Conservation (phyloP, 345 rosid species). For the Eucalyptus sideroxylon region DNA sequence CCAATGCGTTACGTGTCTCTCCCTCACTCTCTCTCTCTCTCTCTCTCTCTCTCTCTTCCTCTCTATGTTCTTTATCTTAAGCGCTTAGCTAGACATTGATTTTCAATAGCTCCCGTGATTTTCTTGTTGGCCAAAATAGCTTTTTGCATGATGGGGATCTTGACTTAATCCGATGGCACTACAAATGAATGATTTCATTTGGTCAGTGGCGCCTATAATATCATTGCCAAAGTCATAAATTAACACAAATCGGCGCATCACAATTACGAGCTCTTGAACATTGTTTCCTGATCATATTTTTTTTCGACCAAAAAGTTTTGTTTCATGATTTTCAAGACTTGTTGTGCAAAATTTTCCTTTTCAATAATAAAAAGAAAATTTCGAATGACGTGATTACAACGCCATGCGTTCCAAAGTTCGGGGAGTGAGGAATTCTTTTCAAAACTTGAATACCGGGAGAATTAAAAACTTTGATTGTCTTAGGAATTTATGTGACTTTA, state of each 20-base stretch:
- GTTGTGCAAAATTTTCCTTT: background rate
- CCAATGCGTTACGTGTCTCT: background rate
- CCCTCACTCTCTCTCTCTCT: background rate
- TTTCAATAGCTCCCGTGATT: background rate
- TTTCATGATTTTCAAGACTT: background rate
- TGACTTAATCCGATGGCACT: background rate
- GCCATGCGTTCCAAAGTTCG: background rate
- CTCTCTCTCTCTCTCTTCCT: background rate
- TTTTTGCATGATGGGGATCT: background rate
- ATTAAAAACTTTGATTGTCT: background rate
- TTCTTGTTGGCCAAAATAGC: background rate
- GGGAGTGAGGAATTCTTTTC: background rate
- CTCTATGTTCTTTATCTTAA: background rate
- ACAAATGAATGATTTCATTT: background rate
- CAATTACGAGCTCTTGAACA: background rate
- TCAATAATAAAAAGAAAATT: too few relatives aligned
- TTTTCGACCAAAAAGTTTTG: background rate
- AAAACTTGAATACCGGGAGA: background rate
- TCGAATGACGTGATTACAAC: background rate
- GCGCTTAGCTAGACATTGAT: background rate
- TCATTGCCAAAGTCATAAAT: background rate
- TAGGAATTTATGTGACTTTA: background rate
- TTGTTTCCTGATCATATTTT: background rate
- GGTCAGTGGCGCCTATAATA: background rate
- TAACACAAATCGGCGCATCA: background rate